Base-by-base conservation (phyloP, 768 basidiomycete genomes). In the Suillus paluster region DNA sequence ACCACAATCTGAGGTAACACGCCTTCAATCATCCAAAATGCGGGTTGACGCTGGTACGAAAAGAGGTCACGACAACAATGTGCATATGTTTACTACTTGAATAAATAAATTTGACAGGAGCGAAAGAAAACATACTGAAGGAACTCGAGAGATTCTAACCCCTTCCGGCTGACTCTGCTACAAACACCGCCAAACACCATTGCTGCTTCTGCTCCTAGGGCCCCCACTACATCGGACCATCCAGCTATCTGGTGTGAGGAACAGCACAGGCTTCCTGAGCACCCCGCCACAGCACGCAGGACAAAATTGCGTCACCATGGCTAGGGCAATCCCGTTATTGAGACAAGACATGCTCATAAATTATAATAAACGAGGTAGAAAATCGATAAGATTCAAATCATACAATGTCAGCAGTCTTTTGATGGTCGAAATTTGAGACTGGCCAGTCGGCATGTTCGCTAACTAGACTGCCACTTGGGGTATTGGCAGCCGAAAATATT, bases 401-500 rank as follows among this genome's bases (percentile, higher is more conserved):
- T 39, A 54, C 36, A 38, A 39, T 38, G 9, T 19, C 17, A 4
- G 17, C 5, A 55, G 17, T 25, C 19, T 39, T 19, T 25, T 4
- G 36, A 23, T 39, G 36, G 23, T 39, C 10, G 2, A 19, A 50
- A 50, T n/a, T 19, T 5, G 11, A 50, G 9, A 17, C 27, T 25
- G 23, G 36, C 53, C 53, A 38, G 36, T 25, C 10, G 5, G 9
- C 36, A 39, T 55, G 15, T 10, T 38, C 54, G 19, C 57, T 42
- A 10, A 25, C 44, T n/a, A 25, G 62, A 34, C 53, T 54, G 12
- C 30, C 53, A 25, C n/a, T 41, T 5, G 56, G 27, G 15, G 23
- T 57, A 52, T 54, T 21, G 3, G 27, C 41, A n/a, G 41, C 36
- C 30, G 64, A 56, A 30, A 27, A 17, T 44, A 65, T 36, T 8